Evolutionary conservation across 1,139 yeast genomes (phyloP), one percentile per base, ranked within the genome.

Genomic region (Hyphopichia wangnamkhiaoensis): DNA sequence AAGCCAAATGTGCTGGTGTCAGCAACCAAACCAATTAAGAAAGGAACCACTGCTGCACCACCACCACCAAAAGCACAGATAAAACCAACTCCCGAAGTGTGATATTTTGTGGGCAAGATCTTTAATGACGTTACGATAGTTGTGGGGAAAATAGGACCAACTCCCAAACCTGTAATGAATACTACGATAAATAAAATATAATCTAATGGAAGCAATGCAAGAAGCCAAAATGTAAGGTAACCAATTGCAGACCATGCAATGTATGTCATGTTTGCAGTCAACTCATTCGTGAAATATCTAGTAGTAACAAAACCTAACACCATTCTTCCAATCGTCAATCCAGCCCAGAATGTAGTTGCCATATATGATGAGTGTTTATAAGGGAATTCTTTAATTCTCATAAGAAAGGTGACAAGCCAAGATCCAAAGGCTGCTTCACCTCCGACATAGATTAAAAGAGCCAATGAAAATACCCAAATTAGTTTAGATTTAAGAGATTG

Each of bases 61-160:
- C 84, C 81, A 4, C 76, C 75, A 4, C 94, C 94, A 45, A 87
- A 61, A 0, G 95, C 90, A 39, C 91, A 82, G 17, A 84, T 79
- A 38, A 86, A 71, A 1, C 95, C 94, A 5, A 88, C 73, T 0
- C 90, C 93, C 7, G 80, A 65, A 8, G 86, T 77, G 43, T 86
- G 89, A 40, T 74, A 63, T 35, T 72, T 71, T 19, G 67, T 62
- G 0, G 95, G 95, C 33, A 88, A 59, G 2, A 80, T 65, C 37
- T 80, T 79, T 37, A 85, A 61, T 4, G 89, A 71, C 5, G 85
- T 74, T 10, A 85, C 78, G 39, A 85, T 79, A 0, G 86, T 79
- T 8, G 93, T 82, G 0, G 95, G 93, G 61, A 84, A 88, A 5
- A 86, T 67, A 1, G 96, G 96, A 0, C 96, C 96, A 23, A 84